These are phyloP conservation scores for Rhizoclosmatium sp. DNA, from an alignment of 192 early-diverging fungal genomes.

Conservation along the genomic window DNA sequence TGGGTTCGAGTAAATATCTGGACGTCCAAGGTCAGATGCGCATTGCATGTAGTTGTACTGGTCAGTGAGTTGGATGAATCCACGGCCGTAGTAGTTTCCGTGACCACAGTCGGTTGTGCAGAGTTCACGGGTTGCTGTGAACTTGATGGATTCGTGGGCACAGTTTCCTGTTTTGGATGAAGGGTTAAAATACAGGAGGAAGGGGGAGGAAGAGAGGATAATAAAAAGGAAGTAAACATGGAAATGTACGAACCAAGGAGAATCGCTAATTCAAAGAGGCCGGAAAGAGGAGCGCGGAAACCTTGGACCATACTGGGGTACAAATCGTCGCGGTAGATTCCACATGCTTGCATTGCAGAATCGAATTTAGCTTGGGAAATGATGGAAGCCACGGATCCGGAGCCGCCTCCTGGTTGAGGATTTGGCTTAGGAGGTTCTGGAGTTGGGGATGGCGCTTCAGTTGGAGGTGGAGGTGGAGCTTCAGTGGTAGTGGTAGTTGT, in stretches of 20 bases:
- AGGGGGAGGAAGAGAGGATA: no score
- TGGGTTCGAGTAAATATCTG: slow-evolving; percentile 16
- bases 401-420: background rate
- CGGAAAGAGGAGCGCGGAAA: background rate
- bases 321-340: no score
- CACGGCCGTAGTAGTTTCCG: slow-evolving; percentile 25
- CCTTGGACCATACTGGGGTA: no score
- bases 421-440: background rate
- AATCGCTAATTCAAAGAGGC: background rate
- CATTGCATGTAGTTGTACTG: slow-evolving; percentile 15
- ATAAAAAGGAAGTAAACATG: no score
- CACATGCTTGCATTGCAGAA: no score
- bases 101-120: background rate
- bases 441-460: background rate
- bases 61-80: slow-evolving; percentile 27
- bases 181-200: no score
- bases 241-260: background rate
- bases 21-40: background rate
- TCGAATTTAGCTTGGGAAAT: background rate
- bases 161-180: background rate
- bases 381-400: background rate
- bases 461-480: background rate
- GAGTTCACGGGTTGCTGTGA: slow-evolving; percentile 9
- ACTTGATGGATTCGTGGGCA: slow-evolving; percentile 9
- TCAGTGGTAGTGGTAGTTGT: background rate